Base-by-base conservation (phyloP, 2,329 filamentous ascomycete genomes). In the Xylaria sp. region DNA sequence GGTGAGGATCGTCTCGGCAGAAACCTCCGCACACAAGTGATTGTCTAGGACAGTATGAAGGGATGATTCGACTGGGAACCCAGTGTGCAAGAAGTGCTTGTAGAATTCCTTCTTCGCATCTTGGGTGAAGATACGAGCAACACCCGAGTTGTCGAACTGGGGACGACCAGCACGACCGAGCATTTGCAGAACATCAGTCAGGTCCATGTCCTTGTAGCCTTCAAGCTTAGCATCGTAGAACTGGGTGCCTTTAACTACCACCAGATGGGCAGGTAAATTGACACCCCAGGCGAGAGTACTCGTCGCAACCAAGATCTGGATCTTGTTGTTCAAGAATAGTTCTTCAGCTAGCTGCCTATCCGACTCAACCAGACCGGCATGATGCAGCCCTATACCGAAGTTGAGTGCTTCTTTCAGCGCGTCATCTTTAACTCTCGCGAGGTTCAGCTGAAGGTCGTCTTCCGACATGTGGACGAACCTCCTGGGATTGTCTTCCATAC, bases 71-170 rank as follows among this genome's bases (percentile, higher is more conserved):
- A 99, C 94, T 0, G 94, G 95, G 73, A 99, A 99, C 1, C 94
- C 95, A 0, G 93, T 97, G 71, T 99, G 94, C 57, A 99, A 76
- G 77, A 99, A 99, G 76, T 99, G 94, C 78, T 99, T 99, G 78
- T 99, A 99, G 75, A 99, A 99, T 61, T 95, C 91, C 76, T 99
- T 99, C 80, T 97, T 99, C 2, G 93, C 80, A 69, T 97, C 92
- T 70, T 99, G 92, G 0, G 94, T 99, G 71, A 99, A 96, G 71
- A 99, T 99, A 35, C 93, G 88, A 8, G 94, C 95, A 59, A 99
- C 95, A 66, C 95, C 94, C 0, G 92, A 96, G 57, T 88, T 90
- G 74, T 99, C 94, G 72, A 99, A 99, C 71, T 99, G 94, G 2
- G 94, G 94, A 63, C 94, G 89, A 13, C 94, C 94, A 10, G 94